phyloP scores from a whole-genome alignment of 108 stramenopile species.

The Cyclotella baltica region DNA sequence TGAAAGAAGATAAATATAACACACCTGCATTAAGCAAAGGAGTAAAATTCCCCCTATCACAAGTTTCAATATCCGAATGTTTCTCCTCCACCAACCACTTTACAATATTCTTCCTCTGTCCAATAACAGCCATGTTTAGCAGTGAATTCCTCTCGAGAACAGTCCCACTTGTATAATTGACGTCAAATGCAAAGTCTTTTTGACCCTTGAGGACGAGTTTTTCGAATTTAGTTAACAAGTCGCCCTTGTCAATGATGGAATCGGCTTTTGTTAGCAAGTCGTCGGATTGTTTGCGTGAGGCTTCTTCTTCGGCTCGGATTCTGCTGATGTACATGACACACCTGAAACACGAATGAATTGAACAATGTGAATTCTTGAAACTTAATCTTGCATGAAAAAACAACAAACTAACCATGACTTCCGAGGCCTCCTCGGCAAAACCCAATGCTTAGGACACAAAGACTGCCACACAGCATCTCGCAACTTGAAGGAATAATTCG shows the following conservation, averaged over 20 bases:
- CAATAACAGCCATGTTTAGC: slow-evolving; percentile 81
- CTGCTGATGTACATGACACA: slow-evolving; percentile 71
- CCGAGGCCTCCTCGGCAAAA: slow-evolving; percentile 76
- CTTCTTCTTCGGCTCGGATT: slow-evolving; percentile 59
- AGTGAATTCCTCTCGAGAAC: slow-evolving; percentile 85
- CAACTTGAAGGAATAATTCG: slow-evolving; percentile 52
- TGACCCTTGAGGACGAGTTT: slow-evolving; percentile 69
- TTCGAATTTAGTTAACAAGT: slow-evolving; percentile 71
- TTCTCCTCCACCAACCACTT: slow-evolving; percentile 82
- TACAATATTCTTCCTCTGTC: slow-evolving; percentile 72
- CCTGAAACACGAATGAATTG: neutral
- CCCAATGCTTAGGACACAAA: slow-evolving; percentile 78
- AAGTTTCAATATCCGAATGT: slow-evolving; percentile 75
- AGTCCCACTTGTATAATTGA: slow-evolving; percentile 79
- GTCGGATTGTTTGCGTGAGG: slow-evolving; percentile 70
- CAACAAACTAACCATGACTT: slow-evolving; percentile 64
- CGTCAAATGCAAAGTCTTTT: slow-evolving; percentile 67
- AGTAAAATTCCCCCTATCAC: slow-evolving; percentile 82
- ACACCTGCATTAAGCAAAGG: slow-evolving; percentile 76
- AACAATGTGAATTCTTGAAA: neutral
- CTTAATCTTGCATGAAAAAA: neutral
- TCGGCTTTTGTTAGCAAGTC: slow-evolving; percentile 67
- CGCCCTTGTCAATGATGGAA: slow-evolving; percentile 63
- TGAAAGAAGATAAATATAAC: slow-evolving; percentile 16
- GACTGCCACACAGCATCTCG: slow-evolving; percentile 67